Conservation (phyloP, 108 stramenopile genomes). For the Skeletonema marinoi region DNA sequence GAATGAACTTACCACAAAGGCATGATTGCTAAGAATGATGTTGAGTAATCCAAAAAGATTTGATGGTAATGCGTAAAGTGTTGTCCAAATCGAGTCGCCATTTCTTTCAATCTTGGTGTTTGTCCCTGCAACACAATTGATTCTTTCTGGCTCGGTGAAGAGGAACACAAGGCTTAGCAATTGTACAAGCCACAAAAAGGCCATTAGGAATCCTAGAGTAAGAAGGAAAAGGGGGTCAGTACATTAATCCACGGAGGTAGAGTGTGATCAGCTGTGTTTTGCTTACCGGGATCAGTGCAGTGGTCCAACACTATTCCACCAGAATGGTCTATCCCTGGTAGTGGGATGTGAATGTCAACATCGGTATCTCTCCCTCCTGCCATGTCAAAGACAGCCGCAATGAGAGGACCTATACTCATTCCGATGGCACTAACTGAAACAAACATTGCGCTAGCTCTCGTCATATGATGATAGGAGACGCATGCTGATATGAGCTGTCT, state of each 20-base stretch:
- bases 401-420: conserved; percentile 58
- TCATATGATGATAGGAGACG: conserved; percentile 56
- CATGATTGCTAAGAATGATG: conserved; percentile 53
- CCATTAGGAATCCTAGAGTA: conserved; percentile 62
- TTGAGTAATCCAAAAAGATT: conserved; percentile 5
- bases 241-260: no score
- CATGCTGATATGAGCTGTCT: conserved; percentile 64
- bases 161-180: conserved; percentile 46
- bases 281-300: conserved; percentile 35
- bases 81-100: not conserved
- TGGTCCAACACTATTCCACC: conserved; percentile 57
- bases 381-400: conserved; percentile 65
- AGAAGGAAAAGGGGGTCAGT: no score
- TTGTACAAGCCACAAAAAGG: conserved; percentile 61
- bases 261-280: no score
- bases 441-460: conserved; percentile 64
- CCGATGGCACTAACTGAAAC: conserved; percentile 62
- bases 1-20: conserved; percentile 54
- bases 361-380: conserved; percentile 51
- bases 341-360: conserved; percentile 49
- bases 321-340: conserved; percentile 54
- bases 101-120: not conserved
- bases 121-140: conserved; percentile 32
- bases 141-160: conserved; percentile 65
- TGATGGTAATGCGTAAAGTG: not conserved